These are phyloP conservation scores for Neonectria ditissima DNA, from an alignment of 2,329 filamentous ascomycete species.

Conservation along the genomic window DNA sequence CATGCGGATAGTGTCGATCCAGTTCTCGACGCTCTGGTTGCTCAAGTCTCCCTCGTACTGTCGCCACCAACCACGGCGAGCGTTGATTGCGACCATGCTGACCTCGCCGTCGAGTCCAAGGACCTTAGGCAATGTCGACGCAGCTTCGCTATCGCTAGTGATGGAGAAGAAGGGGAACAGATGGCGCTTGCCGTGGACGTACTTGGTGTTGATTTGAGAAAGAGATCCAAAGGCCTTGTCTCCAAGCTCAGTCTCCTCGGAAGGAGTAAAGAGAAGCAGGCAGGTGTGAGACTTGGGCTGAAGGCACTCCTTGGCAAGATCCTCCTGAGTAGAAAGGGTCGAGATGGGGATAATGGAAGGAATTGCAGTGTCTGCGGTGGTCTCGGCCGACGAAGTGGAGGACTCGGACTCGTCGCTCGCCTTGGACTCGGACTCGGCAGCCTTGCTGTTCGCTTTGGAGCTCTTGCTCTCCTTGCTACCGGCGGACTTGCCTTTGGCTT, in stretches of 20 bases:
- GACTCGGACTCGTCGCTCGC: conserved; percentile 41
- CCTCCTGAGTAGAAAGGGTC: conserved; percentile 71
- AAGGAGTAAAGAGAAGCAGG: conserved; percentile 78
- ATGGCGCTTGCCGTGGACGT: conserved; percentile 72
- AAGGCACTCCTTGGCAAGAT: conserved; percentile 79
- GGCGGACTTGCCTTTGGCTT: conserved; percentile 55
- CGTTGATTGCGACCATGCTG: conserved; percentile 86
- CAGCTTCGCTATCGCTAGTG: conserved; percentile 59
- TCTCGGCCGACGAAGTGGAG: conserved; percentile 26
- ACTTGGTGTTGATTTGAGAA: conserved; percentile 80
- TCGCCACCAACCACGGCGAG: conserved; percentile 87
- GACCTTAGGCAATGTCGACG: conserved; percentile 56
- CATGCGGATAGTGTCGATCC: conserved; percentile 92
- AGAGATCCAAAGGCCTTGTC: conserved; percentile 72
- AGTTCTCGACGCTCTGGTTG: conserved; percentile 76
- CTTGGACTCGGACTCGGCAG: conserved; percentile 46
- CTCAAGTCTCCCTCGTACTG: conserved; percentile 74
- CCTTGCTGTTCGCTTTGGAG: conserved; percentile 50
- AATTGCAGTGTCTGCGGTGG: conserved; percentile 46
- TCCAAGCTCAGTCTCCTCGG: conserved; percentile 61
- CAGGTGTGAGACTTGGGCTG: conserved; percentile 83
- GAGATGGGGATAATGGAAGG: conserved; percentile 70
- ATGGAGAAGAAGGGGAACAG: conserved; percentile 89
- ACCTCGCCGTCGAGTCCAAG: conserved; percentile 72
- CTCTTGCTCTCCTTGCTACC: conserved; percentile 45